These are phyloP conservation scores for Platanthera zijinensis DNA, from an alignment of 106 monocot genomes.

Conservation along the genomic window DNA sequence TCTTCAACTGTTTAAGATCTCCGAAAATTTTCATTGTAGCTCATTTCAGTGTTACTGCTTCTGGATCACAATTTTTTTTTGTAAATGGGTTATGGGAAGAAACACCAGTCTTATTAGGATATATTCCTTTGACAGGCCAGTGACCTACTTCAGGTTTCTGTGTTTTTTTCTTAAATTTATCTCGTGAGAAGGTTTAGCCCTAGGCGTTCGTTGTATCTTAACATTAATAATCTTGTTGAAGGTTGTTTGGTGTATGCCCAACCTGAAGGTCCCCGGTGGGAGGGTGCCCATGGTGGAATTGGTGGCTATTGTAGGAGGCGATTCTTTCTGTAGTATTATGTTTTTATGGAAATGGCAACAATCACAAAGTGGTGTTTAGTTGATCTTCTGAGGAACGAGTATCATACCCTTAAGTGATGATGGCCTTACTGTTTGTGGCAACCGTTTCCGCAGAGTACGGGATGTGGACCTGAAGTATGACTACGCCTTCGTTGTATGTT, in stretches of 20 bases:
- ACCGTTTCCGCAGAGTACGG: constrained; percentile 97
- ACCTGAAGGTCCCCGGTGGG: constrained; percentile 84
- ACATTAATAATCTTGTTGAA: constrained; percentile 98
- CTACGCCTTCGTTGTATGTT: constrained; percentile 94
- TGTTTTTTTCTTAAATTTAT: constrained; percentile 17
- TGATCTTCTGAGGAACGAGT: constrained; percentile 49
- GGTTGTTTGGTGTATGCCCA: constrained; percentile 88
- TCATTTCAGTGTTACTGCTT: not conserved
- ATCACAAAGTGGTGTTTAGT: constrained; percentile 62
- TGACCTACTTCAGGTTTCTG: constrained; percentile 7
- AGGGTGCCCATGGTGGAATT: constrained; percentile 97
- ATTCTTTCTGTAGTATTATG: constrained; percentile 83
- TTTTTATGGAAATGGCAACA: constrained; percentile 82
- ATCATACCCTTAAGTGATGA: constrained; percentile 65
- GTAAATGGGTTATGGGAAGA: not conserved
- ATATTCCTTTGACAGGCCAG: constrained; percentile 2
- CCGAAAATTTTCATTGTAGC: not conserved
- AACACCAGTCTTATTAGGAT: not conserved
- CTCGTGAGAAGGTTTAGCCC: constrained; percentile 35
- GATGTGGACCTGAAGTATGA: constrained; percentile 99
- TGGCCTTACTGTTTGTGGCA: constrained; percentile 95
- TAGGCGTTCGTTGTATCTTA: constrained; percentile 49
- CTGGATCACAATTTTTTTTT: not conserved
- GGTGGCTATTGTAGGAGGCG: constrained; percentile 86
- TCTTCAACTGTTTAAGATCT: not conserved